Conservation (phyloP, 768 basidiomycete species). For the Coprinopsis cinerea region DNA sequence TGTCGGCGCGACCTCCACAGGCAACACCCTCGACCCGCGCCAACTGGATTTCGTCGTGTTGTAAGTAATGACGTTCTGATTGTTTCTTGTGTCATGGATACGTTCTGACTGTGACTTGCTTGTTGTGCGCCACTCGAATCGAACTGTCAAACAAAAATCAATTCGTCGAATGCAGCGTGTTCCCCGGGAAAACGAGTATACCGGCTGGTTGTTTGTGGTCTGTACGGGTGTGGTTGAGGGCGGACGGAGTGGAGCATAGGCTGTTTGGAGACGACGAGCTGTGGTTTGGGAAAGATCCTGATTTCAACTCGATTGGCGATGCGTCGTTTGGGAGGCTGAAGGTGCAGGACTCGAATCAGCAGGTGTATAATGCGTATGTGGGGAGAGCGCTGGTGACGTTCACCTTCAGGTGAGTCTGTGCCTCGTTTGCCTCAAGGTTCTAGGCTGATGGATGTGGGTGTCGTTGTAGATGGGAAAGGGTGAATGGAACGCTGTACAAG, state of each 20-base stretch:
- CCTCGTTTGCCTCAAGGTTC: not conserved
- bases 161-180: slow-evolving; percentile 31
- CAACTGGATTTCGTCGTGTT: slow-evolving; percentile 56
- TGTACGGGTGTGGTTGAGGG: slow-evolving; percentile 60
- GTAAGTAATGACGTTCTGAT: slow-evolving; percentile 29
- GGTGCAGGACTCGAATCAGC: slow-evolving; percentile 34
- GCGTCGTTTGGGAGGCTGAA: slow-evolving; percentile 50
- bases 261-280: slow-evolving; percentile 59
- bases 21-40: slow-evolving; percentile 37
- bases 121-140: not conserved
- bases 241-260: slow-evolving; percentile 53
- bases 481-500: slow-evolving; percentile 40
- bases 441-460: not conserved
- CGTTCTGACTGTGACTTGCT: too few relatives aligned
- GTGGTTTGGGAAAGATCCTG: slow-evolving; percentile 63
- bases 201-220: slow-evolving; percentile 51
- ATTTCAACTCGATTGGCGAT: slow-evolving; percentile 52
- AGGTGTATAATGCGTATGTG: slow-evolving; percentile 49
- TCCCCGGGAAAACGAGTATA: slow-evolving; percentile 52
- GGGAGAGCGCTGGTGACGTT: slow-evolving; percentile 55
- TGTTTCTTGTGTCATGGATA: not conserved
- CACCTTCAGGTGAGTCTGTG: slow-evolving; percentile 38
- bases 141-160: too few relatives aligned
- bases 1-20: slow-evolving; percentile 17
- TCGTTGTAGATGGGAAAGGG: slow-evolving; percentile 40